phyloP scores from a whole-genome alignment of 2,329 filamentous ascomycete genomes.

The Tolypocladium cylindrosporum region DNA sequence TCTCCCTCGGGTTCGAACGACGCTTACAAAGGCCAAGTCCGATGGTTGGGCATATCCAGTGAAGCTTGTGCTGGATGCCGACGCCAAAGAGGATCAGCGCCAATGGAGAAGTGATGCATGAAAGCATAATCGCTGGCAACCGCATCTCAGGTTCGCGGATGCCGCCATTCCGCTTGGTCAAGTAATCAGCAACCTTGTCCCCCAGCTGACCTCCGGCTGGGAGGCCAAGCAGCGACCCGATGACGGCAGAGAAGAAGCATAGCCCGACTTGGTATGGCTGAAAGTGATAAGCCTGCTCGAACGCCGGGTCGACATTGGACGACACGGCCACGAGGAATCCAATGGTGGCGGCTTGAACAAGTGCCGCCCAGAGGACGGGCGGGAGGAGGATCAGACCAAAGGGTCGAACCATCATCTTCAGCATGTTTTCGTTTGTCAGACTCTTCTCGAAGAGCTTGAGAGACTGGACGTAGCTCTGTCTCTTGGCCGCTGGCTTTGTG shows the following conservation, averaged over 20 bases:
- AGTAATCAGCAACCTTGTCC: constrained; percentile 35
- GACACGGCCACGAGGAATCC: constrained; percentile 45
- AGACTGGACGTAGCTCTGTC: constrained; percentile 20
- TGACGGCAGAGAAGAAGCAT: constrained; percentile 36
- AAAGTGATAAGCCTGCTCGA: constrained; percentile 30
- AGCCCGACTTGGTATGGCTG: constrained; percentile 37
- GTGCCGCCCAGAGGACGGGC: constrained; percentile 43
- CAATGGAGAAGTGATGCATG: constrained; percentile 38
- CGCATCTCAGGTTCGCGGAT: constrained; percentile 51
- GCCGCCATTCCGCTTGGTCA: constrained; percentile 42
- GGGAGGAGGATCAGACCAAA: constrained; percentile 39
- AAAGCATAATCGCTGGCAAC: constrained; percentile 41
- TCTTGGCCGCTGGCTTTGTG: constrained; percentile 8
- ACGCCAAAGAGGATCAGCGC: constrained; percentile 35
- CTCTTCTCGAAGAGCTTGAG: constrained; percentile 29
- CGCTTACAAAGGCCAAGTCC: constrained; percentile 41
- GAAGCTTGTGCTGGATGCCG: constrained; percentile 32
- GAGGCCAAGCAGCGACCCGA: constrained; percentile 39
- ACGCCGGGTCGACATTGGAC: constrained; percentile 39
- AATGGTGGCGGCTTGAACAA: constrained; percentile 44
- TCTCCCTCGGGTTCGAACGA: neutral
- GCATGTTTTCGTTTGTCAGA: constrained; percentile 34
- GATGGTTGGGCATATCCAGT: constrained; percentile 47
- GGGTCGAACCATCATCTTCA: constrained; percentile 38
- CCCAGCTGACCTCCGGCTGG: constrained; percentile 37